Percentiles rank a stretch among this genome's conserved stretches.
These are phyloP conservation scores for Fusarium pseudocircinatum DNA, from an alignment of 2,329 filamentous ascomycete genomes.

Conservation along the genomic window DNA sequence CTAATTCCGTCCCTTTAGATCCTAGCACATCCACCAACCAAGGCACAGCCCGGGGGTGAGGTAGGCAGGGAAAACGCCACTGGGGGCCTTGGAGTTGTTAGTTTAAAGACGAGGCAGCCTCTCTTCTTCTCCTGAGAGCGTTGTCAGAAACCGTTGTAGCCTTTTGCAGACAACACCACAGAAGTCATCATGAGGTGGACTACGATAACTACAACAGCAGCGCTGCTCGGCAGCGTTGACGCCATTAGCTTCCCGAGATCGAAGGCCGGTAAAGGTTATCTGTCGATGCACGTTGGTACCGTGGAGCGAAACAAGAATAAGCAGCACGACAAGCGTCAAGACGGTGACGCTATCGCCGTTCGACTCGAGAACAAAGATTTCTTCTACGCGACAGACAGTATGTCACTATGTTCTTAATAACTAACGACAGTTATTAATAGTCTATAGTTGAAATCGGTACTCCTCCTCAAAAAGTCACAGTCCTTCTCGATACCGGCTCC, in stretches of 20 bases:
- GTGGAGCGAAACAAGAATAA: slow-evolving; percentile 41
- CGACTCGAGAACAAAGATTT: slow-evolving; percentile 50
- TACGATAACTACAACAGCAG: slow-evolving; percentile 25
- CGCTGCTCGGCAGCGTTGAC: slow-evolving; percentile 25
- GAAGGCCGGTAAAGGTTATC: slow-evolving; percentile 48
- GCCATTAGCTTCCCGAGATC: slow-evolving; percentile 44
- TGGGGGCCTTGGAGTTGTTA: background rate
- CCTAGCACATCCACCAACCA: background rate
- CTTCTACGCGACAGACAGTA: slow-evolving; percentile 53
- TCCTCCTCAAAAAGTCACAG: slow-evolving; percentile 54
- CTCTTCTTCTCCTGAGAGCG: background rate
- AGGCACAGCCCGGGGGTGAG: slow-evolving; percentile 7
- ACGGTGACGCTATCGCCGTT: slow-evolving; percentile 42
- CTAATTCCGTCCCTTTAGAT: slow-evolving; percentile 1
- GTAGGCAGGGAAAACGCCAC: slow-evolving; percentile 16
- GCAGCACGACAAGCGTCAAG: slow-evolving; percentile 34
- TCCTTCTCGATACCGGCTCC: slow-evolving; percentile 63
- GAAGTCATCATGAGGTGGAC: slow-evolving; percentile 40
- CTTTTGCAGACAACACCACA: slow-evolving; percentile 4
- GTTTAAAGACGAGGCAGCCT: slow-evolving; percentile 16
- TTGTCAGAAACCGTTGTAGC: background rate
- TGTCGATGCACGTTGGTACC: slow-evolving; percentile 50
- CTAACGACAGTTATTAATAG: background rate
- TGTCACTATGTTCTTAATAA: slow-evolving; percentile 30
- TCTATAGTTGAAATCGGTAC: slow-evolving; percentile 55